These are phyloP conservation scores for Cucurbitaria berberidis DNA, from an alignment of 2,329 filamentous ascomycete species.

Conservation along the genomic window DNA sequence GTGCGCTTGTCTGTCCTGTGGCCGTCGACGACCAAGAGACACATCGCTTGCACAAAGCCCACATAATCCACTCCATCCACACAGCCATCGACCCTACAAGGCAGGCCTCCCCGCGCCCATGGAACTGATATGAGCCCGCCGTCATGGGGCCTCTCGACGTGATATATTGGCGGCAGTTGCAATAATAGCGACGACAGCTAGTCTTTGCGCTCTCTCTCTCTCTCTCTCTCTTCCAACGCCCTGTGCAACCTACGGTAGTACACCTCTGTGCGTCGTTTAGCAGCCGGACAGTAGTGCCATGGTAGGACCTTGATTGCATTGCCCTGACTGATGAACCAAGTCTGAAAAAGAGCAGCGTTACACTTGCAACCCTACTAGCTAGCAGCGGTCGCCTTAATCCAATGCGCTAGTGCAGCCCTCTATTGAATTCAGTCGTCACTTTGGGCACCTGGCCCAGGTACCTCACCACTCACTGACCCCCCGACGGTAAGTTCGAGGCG, in stretches of 20 bases:
- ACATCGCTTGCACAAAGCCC: constrained; percentile 14
- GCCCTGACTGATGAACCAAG: constrained; percentile 6
- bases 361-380: constrained; percentile 21
- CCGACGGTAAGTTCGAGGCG: constrained; percentile 14
- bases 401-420: constrained; percentile 20
- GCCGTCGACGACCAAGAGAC: constrained; percentile 7
- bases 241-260: background rate
- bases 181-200: background rate
- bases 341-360: no score
- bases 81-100: background rate
- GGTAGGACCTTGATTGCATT: constrained; percentile 3
- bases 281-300: background rate
- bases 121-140: no score
- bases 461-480: constrained; percentile 10
- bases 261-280: background rate
- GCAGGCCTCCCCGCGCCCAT: no score
- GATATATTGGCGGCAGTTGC: constrained; percentile 12
- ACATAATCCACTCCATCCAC: background rate
- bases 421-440: constrained; percentile 22
- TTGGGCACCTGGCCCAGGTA: constrained; percentile 3
- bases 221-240: no score
- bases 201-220: no score
- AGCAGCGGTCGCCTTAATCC: constrained; percentile 16
- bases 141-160: background rate
- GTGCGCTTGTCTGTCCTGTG: constrained; percentile 19